A percentile compares a stretch with the other conserved stretches of the same genome.
These are phyloP conservation scores for Teunomyces funiuensis DNA, from an alignment of 805 yeast species.

Conservation along the genomic window DNA sequence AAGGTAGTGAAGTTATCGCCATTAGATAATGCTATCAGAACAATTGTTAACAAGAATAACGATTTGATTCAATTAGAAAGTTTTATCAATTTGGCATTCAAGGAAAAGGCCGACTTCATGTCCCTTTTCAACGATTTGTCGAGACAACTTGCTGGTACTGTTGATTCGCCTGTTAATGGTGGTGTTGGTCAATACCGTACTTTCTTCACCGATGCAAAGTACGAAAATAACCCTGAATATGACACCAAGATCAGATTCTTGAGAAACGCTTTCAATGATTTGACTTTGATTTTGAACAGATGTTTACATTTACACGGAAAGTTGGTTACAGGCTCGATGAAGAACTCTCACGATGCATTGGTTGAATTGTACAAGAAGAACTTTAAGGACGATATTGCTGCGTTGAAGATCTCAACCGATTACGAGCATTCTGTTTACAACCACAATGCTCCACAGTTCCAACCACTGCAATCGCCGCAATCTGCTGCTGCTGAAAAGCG, in stretches of 20 bases:
- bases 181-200: constrained; percentile 83
- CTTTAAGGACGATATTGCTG: constrained; percentile 62
- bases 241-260: constrained; percentile 34
- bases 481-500: constrained; percentile 18
- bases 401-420: constrained; percentile 37
- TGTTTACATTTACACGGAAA: constrained; percentile 70
- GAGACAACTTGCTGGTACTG: constrained; percentile 76
- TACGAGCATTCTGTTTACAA: constrained; percentile 28
- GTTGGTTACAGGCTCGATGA: constrained; percentile 55
- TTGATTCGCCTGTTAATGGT: constrained; percentile 90
- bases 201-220: constrained; percentile 50
- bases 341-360: constrained; percentile 65
- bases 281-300: constrained; percentile 61
- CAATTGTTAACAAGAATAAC: constrained; percentile 64
- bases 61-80: constrained; percentile 71
- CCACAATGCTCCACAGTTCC: constrained; percentile 18
- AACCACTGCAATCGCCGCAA: constrained; percentile 12
- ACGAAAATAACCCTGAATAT: constrained; percentile 32
- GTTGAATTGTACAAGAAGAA: constrained; percentile 63
- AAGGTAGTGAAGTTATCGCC: constrained; percentile 68
- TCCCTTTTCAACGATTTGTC: constrained; percentile 63
- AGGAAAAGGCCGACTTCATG: constrained; percentile 48
- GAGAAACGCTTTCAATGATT: constrained; percentile 60
- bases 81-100: constrained; percentile 51
- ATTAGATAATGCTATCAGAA: constrained; percentile 73